Evolutionary conservation across 345 rosid genomes (phyloP).

Genomic region (Laguncularia racemosa): DNA sequence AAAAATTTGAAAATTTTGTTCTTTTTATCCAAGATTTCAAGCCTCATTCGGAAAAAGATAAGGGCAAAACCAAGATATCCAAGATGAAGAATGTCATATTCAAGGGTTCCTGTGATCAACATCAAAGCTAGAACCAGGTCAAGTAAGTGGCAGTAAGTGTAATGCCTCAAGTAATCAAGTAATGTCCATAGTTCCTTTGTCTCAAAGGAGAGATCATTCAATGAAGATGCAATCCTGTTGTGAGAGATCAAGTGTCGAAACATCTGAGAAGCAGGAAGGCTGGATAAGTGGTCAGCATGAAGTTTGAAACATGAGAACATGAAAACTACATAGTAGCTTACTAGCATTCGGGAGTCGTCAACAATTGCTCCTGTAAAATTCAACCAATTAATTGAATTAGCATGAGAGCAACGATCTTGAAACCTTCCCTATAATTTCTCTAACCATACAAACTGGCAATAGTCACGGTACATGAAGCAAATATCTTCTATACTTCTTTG

Average conservation of each 20-base stretch:
- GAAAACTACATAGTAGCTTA: conserved; percentile 35
- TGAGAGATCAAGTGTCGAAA: conserved; percentile 23
- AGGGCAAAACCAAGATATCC: conserved; percentile 51
- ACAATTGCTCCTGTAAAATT: conserved; percentile 25
- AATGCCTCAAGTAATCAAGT: conserved; percentile 35
- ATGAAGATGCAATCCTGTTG: conserved; percentile 19
- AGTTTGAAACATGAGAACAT: conserved; percentile 34
- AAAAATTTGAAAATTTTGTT: conserved; percentile 30
- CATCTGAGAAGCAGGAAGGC: conserved; percentile 20
- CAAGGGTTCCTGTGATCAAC: conserved; percentile 53
- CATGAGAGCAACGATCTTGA: neutral
- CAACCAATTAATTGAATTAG: neutral
- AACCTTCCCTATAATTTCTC: neutral
- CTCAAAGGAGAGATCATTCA: conserved; percentile 31
- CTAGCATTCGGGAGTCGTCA: conserved; percentile 34
- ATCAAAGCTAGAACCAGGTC: conserved; percentile 38
- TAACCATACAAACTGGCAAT: too few relatives aligned
- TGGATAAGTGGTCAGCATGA: conserved; percentile 31
- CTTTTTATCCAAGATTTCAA: conserved; percentile 30
- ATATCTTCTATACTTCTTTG: neutral
- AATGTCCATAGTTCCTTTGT: conserved; percentile 36
- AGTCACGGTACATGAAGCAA: neutral
- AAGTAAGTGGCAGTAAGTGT: conserved; percentile 33
- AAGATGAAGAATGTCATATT: conserved; percentile 49
- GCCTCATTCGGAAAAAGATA: conserved; percentile 42